Evolutionary conservation across 1,284 basidiomycete genomes (phyloP).

Genomic region (Microstroma glucosiphilum): DNA sequence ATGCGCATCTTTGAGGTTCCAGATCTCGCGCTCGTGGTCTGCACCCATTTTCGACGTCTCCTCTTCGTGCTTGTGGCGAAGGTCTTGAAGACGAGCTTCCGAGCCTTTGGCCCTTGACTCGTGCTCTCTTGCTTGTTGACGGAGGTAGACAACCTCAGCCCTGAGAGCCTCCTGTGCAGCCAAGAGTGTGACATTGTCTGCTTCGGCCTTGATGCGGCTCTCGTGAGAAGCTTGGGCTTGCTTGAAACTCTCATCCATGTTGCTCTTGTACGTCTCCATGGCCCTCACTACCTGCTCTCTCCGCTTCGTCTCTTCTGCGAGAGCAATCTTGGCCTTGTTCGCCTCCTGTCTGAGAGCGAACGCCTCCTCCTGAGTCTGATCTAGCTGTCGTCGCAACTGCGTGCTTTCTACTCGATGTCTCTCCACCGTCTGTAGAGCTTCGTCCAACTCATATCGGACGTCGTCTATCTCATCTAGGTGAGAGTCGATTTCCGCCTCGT

Average conservation of each 20-base stretch:
- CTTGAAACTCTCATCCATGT: conserved; percentile 1
- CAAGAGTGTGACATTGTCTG: conserved; percentile 13
- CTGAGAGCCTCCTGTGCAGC: neutral
- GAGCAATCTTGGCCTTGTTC: conserved; percentile 12
- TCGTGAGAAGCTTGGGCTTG: neutral
- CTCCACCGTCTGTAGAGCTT: conserved; percentile 16
- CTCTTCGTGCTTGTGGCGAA: conserved; percentile 6
- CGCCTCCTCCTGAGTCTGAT: conserved; percentile 20
- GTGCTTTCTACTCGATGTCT: conserved; percentile 14
- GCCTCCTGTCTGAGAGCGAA: conserved; percentile 27
- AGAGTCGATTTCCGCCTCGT: conserved; percentile 30
- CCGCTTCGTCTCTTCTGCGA: conserved; percentile 25
- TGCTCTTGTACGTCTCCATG: conserved; percentile 22
- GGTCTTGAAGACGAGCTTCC: conserved; percentile 4
- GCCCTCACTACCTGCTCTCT: conserved; percentile 23
- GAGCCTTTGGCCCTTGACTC: conserved; percentile 7
- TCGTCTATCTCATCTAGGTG: conserved; percentile 30
- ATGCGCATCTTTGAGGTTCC: conserved; percentile 13
- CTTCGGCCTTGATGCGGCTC: conserved; percentile 10
- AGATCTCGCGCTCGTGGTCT: conserved; percentile 9
- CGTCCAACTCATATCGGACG: conserved; percentile 22
- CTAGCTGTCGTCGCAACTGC: conserved; percentile 24
- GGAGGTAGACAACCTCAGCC: conserved; percentile 3
- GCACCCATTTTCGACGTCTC: neutral
- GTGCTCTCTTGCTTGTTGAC: conserved; percentile 13